Conservation (phyloP, 768 basidiomycete species). For the Leccinum aurantiacum region DNA sequence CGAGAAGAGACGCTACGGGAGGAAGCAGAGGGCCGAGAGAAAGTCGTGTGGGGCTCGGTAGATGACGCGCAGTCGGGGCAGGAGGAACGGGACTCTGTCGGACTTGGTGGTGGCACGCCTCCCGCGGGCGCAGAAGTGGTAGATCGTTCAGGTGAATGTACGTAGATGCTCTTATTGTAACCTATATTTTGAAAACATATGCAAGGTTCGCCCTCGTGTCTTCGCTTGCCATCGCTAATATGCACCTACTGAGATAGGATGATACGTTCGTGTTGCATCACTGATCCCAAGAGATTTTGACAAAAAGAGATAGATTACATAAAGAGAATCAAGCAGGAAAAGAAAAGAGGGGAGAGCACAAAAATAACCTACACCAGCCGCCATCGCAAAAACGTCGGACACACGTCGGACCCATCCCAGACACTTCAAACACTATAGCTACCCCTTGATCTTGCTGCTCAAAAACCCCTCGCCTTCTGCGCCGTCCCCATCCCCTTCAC, state of each 20-base stretch:
- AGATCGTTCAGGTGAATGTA: not conserved
- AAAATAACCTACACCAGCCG: not conserved
- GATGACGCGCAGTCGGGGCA: slow-evolving; percentile 1
- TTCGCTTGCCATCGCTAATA: not conserved
- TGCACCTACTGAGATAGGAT: not conserved
- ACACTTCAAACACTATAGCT: not conserved
- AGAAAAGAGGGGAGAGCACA: not conserved
- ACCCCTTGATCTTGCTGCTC: slow-evolving; percentile 27
- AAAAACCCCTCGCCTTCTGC: slow-evolving; percentile 34
- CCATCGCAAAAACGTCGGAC: not conserved
- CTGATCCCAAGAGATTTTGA: not conserved
- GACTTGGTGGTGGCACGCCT: not conserved
- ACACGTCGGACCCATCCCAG: no score
- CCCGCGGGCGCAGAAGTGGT: not conserved
- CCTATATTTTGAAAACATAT: not conserved
- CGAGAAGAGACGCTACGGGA: slow-evolving; percentile 40
- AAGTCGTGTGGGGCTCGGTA: slow-evolving; percentile 41
- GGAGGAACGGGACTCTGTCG: not conserved
- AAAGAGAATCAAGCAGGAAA: not conserved
- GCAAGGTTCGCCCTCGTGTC: no score
- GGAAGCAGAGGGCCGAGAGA: slow-evolving; percentile 44
- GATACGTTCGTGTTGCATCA: not conserved
- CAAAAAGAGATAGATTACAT: not conserved
- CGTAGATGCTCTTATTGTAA: not conserved
- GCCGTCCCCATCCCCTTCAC: slow-evolving; percentile 23